These are phyloP conservation scores for Talaromyces marneffei DNA, from an alignment of 2,329 filamentous ascomycete species.

Conservation along the genomic window DNA sequence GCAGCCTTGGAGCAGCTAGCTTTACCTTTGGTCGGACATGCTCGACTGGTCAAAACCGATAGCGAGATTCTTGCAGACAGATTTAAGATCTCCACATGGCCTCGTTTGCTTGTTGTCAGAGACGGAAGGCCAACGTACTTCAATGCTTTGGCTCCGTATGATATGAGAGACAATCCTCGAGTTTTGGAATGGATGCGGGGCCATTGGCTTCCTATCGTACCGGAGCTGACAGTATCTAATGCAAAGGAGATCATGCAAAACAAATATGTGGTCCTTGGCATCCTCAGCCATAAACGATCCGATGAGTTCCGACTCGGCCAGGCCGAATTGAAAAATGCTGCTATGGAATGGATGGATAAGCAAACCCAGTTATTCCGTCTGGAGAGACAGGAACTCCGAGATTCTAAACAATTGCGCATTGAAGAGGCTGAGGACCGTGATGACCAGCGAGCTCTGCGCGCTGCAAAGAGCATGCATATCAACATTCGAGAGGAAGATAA, in stretches of 20 bases:
- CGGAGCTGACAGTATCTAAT: conserved; percentile 85
- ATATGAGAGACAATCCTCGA: conserved; percentile 81
- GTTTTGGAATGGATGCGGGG: conserved; percentile 91
- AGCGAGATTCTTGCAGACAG: conserved; percentile 68
- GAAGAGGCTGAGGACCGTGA: conserved; percentile 93
- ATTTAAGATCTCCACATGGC: conserved; percentile 96
- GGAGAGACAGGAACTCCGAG: conserved; percentile 85
- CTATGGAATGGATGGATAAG: conserved; percentile 97
- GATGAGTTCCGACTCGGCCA: conserved; percentile 73
- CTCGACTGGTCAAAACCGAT: conserved; percentile 85
- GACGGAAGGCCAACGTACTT: conserved; percentile 90
- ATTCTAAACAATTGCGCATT: conserved; percentile 89
- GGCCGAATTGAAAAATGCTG: conserved; percentile 90
- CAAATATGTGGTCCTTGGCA: conserved; percentile 87
- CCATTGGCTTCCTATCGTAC: conserved; percentile 93
- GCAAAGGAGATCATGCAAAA: conserved; percentile 92
- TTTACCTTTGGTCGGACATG: conserved; percentile 82
- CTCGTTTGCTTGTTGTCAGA: conserved; percentile 80
- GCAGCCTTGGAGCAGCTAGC: conserved; percentile 78
- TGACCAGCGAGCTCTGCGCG: conserved; percentile 77
- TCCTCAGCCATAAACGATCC: conserved; percentile 72
- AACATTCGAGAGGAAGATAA: conserved; percentile 81
- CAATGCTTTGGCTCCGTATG: conserved; percentile 74
- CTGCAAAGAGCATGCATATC: conserved; percentile 86
- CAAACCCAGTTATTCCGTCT: conserved; percentile 86